A percentile compares a stretch with the other conserved stretches of the same genome.
phyloP scores from a whole-genome alignment of 768 basidiomycete species.

The Suillus subaureus region DNA sequence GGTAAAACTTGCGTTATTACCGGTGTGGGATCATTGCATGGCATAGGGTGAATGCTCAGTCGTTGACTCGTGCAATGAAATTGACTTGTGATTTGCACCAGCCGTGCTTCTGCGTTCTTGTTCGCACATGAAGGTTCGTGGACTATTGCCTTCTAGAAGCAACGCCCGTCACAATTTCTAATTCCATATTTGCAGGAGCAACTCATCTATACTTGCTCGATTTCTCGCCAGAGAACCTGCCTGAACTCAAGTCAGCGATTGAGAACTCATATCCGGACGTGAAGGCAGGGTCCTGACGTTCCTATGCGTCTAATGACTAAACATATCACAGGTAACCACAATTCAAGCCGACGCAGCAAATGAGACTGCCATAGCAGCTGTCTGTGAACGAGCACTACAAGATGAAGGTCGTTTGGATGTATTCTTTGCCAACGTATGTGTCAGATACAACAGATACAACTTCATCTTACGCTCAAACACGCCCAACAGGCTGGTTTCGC shows the following conservation, averaged over 20 bases:
- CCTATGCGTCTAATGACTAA: conserved; percentile 3
- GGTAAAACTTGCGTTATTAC: conserved; percentile 88
- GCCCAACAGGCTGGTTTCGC: conserved; percentile 66
- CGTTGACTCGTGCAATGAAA: conserved; percentile 12
- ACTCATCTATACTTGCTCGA: conserved; percentile 78
- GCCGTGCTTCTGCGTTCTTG: conserved; percentile 69
- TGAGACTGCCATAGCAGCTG: conserved; percentile 60
- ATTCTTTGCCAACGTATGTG: conserved; percentile 90
- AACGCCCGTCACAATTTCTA: conserved; percentile 7
- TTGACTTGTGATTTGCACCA: conserved; percentile 28
- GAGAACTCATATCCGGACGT: conserved; percentile 71
- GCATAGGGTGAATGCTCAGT: conserved; percentile 71
- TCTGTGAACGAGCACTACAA: conserved; percentile 72
- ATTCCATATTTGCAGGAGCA: conserved; percentile 53
- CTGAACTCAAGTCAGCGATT: conserved; percentile 70
- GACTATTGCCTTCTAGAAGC: conserved; percentile 6
- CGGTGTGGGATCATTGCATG: conserved; percentile 83
- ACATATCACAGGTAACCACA: conserved; percentile 65
- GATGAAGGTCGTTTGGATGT: conserved; percentile 90
- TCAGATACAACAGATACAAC: neutral
- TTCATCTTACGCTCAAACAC: neutral
- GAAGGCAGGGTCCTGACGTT: conserved; percentile 49
- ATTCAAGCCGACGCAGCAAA: conserved; percentile 85
- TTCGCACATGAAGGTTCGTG: conserved; percentile 78
- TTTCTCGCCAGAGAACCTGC: conserved; percentile 66